phyloP scores from a whole-genome alignment of 1,139 yeast species.

The Lodderomyces beijingensis region DNA sequence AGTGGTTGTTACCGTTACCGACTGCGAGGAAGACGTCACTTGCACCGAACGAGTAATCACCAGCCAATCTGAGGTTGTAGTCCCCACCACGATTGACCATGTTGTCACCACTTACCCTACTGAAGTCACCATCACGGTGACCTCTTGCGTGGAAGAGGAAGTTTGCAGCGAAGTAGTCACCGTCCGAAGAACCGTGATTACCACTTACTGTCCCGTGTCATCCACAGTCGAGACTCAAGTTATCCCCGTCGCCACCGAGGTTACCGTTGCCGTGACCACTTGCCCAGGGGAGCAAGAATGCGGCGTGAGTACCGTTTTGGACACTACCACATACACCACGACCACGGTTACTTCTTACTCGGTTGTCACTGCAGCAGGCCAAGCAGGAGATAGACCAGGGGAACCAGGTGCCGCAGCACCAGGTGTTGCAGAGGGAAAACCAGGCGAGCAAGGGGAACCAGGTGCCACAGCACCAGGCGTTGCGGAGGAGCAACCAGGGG shows the following conservation, averaged over 20 bases:
- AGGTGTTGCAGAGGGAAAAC: too few species aligned
- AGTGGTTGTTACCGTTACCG: conserved; percentile 4
- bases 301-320: conserved; percentile 7
- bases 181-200: conserved; percentile 7
- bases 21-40: conserved; percentile 3
- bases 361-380: too few species aligned
- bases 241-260: conserved; percentile 7
- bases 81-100: conserved; percentile 2
- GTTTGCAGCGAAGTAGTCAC: conserved; percentile 7
- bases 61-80: conserved; percentile 3
- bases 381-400: too few species aligned
- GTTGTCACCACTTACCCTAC: conserved; percentile 7
- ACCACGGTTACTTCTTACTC: conserved; percentile 11
- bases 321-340: conserved; percentile 7
- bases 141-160: conserved; percentile 10
- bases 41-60: conserved; percentile 5
- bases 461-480: too few species aligned
- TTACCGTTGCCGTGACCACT: conserved; percentile 9
- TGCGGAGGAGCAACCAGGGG: too few species aligned
- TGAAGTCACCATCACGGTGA: conserved; percentile 9
- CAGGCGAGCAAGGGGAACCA: too few species aligned
- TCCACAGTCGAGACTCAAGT: conserved; percentile 7
- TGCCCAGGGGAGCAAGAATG: conserved; percentile 7
- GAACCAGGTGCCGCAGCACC: too few species aligned
- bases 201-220: conserved; percentile 12